Evolutionary conservation across 2,329 filamentous ascomycete genomes (phyloP).

Genomic region (Coccinonectria pachysandricola): DNA sequence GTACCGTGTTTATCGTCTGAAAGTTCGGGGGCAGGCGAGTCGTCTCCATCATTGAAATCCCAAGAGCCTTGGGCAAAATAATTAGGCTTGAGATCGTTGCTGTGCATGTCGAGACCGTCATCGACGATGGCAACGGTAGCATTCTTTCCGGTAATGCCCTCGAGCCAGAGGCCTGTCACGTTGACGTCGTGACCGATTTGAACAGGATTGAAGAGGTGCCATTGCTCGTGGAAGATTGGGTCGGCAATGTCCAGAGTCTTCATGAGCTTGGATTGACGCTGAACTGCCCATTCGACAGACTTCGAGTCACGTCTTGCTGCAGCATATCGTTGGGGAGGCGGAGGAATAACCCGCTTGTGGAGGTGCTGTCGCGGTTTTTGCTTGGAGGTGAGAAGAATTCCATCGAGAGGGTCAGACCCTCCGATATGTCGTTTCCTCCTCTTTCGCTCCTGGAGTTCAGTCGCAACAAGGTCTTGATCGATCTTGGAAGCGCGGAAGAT

Average conservation of each 20-base stretch:
- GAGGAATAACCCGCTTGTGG: slow-evolving; percentile 41
- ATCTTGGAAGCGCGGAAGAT: slow-evolving; percentile 68
- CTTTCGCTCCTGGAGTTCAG: slow-evolving; percentile 41
- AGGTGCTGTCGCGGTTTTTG: slow-evolving; percentile 43
- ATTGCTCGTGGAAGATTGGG: slow-evolving; percentile 88
- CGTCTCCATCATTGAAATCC: slow-evolving; percentile 83
- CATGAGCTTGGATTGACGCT: slow-evolving; percentile 51
- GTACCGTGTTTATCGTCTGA: slow-evolving; percentile 86
- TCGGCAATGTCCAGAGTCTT: slow-evolving; percentile 65
- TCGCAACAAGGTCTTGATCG: slow-evolving; percentile 47
- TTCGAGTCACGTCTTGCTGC: slow-evolving; percentile 5
- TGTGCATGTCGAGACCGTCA: slow-evolving; percentile 93
- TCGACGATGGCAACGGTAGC: slow-evolving; percentile 90
- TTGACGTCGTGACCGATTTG: slow-evolving; percentile 87
- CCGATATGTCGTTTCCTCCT: slow-evolving; percentile 50
- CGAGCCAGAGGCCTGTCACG: slow-evolving; percentile 85
- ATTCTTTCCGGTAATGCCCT: slow-evolving; percentile 83
- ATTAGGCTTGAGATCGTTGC: slow-evolving; percentile 81
- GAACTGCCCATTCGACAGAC: slow-evolving; percentile 33
- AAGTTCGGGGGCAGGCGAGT: slow-evolving; percentile 72
- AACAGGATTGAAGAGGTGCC: slow-evolving; percentile 82
- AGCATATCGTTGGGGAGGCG: slow-evolving; percentile 21
- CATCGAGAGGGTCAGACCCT: slow-evolving; percentile 53
- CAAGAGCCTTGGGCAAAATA: slow-evolving; percentile 90
- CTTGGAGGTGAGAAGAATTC: slow-evolving; percentile 71